Evolutionary conservation across 768 basidiomycete species (phyloP).

Genomic region (Pleurotus salmoneostramineus): DNA sequence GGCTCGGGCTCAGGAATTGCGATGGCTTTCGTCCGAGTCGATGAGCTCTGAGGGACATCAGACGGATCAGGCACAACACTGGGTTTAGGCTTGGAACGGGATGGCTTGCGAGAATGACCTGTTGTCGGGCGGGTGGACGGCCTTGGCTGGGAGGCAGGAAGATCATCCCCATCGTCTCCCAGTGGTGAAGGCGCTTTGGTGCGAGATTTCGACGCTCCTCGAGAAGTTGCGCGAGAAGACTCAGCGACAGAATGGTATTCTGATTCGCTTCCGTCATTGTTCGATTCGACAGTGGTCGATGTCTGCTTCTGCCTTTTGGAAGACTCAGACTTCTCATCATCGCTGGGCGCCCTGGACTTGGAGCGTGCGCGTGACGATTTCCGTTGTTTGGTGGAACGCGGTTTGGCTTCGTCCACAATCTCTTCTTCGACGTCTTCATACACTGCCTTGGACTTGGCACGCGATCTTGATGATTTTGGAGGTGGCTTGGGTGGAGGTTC

Average conservation of each 20-base stretch:
- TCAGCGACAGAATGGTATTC: constrained; percentile 10
- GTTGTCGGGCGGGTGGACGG: background rate
- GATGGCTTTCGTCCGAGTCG: background rate
- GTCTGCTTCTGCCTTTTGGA: constrained; percentile 2
- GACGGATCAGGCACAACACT: background rate
- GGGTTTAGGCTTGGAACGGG: background rate
- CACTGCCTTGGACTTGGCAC: constrained; percentile 10
- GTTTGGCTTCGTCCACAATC: constrained; percentile 1
- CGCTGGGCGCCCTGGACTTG: constrained; percentile 11
- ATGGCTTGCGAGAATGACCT: background rate
- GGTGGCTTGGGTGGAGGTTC: constrained; percentile 11
- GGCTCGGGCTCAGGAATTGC: background rate
- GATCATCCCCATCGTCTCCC: constrained; percentile 10
- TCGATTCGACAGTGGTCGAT: background rate
- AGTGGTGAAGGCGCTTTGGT: background rate
- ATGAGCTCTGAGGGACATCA: too few species aligned
- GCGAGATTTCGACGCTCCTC: background rate
- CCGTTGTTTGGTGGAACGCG: constrained; percentile 10
- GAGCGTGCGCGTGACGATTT: constrained; percentile 14
- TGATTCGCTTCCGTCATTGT: constrained; percentile 1
- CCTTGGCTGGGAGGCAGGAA: background rate
- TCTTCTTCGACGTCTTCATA: constrained; percentile 19
- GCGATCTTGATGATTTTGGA: constrained; percentile 1
- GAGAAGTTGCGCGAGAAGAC: constrained; percentile 9
- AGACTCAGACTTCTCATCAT: background rate